phyloP scores from a whole-genome alignment of 208 protist genomes.

The Crithidia expoeki region DNA sequence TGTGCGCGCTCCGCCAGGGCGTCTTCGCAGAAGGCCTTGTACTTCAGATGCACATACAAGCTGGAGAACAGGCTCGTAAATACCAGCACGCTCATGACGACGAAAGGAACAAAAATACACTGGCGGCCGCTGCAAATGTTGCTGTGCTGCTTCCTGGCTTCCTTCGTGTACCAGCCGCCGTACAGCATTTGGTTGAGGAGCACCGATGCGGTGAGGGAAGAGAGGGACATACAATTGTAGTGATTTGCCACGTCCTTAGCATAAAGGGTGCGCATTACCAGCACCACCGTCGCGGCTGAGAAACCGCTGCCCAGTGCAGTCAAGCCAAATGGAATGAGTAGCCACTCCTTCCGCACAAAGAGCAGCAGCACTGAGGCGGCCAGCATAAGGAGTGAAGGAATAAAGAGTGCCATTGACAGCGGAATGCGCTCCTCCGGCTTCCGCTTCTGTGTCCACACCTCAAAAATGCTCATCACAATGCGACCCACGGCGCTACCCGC shows the following conservation, averaged over 20 bases:
- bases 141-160: conserved; percentile 53
- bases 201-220: conserved; percentile 49
- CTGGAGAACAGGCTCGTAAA: conserved; percentile 45
- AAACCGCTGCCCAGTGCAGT: conserved; percentile 76
- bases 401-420: conserved; percentile 62
- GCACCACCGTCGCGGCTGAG: conserved; percentile 61
- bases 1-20: conserved; percentile 28
- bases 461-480: conserved; percentile 67
- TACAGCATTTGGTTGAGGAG: conserved; percentile 79
- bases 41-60: conserved; percentile 61
- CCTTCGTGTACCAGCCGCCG: conserved; percentile 69
- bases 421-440: conserved; percentile 68
- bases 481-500: conserved; percentile 71
- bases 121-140: conserved; percentile 60
- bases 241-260: conserved; percentile 78
- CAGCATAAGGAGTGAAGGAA: conserved; percentile 50
- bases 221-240: conserved; percentile 76
- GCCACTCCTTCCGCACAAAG: conserved; percentile 33
- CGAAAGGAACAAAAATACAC: conserved; percentile 70
- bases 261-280: conserved; percentile 80
- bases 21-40: conserved; percentile 44
- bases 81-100: conserved; percentile 49
- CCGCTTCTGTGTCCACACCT: conserved; percentile 69
- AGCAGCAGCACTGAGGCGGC: conserved; percentile 47
- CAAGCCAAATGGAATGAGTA: conserved; percentile 63